These are phyloP conservation scores for Lactarius indigo DNA, from an alignment of 768 basidiomycete genomes.

Conservation along the genomic window DNA sequence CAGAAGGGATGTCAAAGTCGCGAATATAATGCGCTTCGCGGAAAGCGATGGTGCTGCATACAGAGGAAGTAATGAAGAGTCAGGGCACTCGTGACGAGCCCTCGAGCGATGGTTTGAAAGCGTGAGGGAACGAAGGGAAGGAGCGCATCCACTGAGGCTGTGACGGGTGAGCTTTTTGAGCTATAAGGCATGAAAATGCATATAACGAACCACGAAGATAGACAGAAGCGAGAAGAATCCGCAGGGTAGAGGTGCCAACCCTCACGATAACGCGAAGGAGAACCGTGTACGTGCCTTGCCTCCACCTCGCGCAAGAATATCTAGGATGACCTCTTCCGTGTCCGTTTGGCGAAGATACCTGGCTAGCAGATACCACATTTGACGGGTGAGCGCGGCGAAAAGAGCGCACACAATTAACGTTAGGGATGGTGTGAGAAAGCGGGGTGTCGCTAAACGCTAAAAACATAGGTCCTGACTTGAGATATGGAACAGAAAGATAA, in stretches of 20 bases:
- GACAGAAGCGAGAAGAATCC: constrained; percentile 51
- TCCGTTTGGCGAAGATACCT: constrained; percentile 64
- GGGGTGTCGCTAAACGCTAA: constrained; percentile 48
- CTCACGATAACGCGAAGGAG: constrained; percentile 45
- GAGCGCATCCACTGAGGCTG: constrained; percentile 54
- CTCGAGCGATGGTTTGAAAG: constrained; percentile 35
- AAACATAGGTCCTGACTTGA: constrained; percentile 68
- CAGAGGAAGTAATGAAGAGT: constrained; percentile 47
- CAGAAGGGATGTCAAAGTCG: constrained; percentile 56
- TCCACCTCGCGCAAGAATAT: constrained; percentile 53
- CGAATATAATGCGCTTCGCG: constrained; percentile 50
- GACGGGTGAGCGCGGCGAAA: constrained; percentile 57
- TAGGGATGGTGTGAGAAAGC: constrained; percentile 47
- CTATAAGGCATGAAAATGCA: constrained; percentile 22
- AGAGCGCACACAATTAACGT: constrained; percentile 51
- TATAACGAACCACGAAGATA: constrained; percentile 59
- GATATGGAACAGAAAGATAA: constrained; percentile 64
- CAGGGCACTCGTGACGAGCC: constrained; percentile 40
- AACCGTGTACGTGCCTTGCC: constrained; percentile 48
- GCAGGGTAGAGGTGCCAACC: constrained; percentile 42
- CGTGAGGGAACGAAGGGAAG: constrained; percentile 45
- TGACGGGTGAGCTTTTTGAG: constrained; percentile 22
- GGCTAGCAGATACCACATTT: constrained; percentile 76
- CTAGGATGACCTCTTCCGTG: constrained; percentile 60
- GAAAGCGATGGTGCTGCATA: constrained; percentile 53